Percentiles rank a stretch among this genome's conserved stretches.
Conservation (phyloP, 1,284 basidiomycete species). For the Mycena citricolor region DNA sequence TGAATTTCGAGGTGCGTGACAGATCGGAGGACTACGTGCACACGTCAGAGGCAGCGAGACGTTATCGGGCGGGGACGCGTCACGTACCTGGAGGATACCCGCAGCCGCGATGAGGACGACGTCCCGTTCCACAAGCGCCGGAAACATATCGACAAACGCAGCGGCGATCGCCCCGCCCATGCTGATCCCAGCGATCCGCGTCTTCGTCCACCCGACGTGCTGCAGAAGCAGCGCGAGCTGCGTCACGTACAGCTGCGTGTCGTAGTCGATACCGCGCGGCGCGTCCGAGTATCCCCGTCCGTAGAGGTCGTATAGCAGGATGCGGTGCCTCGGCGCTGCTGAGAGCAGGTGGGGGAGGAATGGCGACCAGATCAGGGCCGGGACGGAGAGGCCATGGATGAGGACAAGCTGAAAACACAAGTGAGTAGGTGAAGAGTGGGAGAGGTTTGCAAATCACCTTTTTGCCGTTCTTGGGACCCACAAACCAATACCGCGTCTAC, state of each 20-base stretch:
- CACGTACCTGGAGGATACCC: constrained; percentile 61
- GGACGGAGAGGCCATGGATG: constrained; percentile 78
- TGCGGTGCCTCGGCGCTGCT: constrained; percentile 55
- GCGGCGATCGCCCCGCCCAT: constrained; percentile 77
- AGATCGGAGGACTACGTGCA: constrained; percentile 55
- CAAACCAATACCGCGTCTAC: constrained; percentile 71
- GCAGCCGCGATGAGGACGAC: constrained; percentile 65
- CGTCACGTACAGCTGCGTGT: constrained; percentile 61
- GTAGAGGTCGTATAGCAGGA: constrained; percentile 76
- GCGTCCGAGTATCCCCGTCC: constrained; percentile 81
- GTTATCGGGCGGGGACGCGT: constrained; percentile 37
- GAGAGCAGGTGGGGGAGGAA: constrained; percentile 61
- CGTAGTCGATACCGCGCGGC: constrained; percentile 51
- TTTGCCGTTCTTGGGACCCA: constrained; percentile 66
- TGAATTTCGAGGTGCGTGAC: constrained; percentile 68
- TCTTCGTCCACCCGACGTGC: constrained; percentile 62
- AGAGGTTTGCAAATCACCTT: constrained; percentile 45
- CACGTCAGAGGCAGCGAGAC: constrained; percentile 33
- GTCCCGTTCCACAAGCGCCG: constrained; percentile 62
- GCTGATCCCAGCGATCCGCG: constrained; percentile 67
- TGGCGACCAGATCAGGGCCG: constrained; percentile 72
- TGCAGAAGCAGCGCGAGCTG: constrained; percentile 82
- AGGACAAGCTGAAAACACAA: constrained; percentile 54
- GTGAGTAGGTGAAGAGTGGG: constrained; percentile 2
- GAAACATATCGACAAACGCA: constrained; percentile 68